phyloP scores from a whole-genome alignment of 768 basidiomycete species.

The Tricholoma bakamatsutake region DNA sequence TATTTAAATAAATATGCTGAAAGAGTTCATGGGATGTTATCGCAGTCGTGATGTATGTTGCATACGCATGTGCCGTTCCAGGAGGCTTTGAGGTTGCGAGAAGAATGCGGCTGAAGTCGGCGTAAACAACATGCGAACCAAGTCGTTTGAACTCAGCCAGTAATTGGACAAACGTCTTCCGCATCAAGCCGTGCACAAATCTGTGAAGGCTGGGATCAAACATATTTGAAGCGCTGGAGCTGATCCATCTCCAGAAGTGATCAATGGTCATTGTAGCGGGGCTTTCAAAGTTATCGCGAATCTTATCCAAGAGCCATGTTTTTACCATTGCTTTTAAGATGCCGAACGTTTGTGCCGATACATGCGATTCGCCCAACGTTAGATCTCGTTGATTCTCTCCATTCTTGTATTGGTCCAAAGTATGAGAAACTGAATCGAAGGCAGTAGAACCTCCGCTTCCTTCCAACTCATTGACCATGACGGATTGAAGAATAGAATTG shows the following conservation, averaged over 20 bases:
- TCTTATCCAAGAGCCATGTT: constrained; percentile 84
- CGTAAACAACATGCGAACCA: constrained; percentile 89
- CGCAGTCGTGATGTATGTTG: constrained; percentile 90
- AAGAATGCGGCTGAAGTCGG: constrained; percentile 86
- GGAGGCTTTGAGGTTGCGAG: constrained; percentile 95
- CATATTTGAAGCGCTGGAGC: constrained; percentile 76
- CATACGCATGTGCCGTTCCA: constrained; percentile 91
- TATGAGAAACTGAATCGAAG: constrained; percentile 90
- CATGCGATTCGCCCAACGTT: constrained; percentile 82
- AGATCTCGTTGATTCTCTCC: constrained; percentile 65
- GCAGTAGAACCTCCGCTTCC: constrained; percentile 91
- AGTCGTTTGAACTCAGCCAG: constrained; percentile 94
- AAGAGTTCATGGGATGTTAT: constrained; percentile 94
- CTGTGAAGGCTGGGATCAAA: constrained; percentile 91
- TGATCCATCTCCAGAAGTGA: constrained; percentile 98
- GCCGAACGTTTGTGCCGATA: constrained; percentile 82
- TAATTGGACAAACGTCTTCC: constrained; percentile 95
- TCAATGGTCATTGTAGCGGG: constrained; percentile 72
- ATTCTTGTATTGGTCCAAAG: constrained; percentile 81
- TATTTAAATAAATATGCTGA: constrained; percentile 83
- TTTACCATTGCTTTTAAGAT: constrained; percentile 87
- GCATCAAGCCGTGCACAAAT: constrained; percentile 94
- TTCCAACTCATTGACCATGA: constrained; percentile 95
- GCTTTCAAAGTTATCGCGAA: constrained; percentile 58
- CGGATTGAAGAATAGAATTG: constrained; percentile 89